Evolutionary conservation across 2,329 filamentous ascomycete genomes (phyloP), one percentile per base, ranked within the genome.

Genomic region (Cercospora sesami): DNA sequence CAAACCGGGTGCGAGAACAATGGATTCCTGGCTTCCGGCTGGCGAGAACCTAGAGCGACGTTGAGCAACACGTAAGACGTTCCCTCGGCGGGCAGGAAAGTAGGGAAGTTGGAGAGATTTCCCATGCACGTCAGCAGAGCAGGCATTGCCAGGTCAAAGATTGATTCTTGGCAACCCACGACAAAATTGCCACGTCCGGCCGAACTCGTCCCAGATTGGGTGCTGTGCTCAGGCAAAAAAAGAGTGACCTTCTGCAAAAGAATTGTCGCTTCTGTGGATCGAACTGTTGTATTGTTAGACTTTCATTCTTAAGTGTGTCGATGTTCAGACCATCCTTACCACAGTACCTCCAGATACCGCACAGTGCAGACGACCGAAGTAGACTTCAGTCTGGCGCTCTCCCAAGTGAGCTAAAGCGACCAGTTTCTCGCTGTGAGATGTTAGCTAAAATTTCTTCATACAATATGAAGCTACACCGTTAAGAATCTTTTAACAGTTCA

Each of bases 341-440:
- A 66, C 65, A 70, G 68, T 70, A 70, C 66, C 68, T 70, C 68
- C 68, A 70, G 68, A 70, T 70, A 70, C 68, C 68, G 68, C 68
- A 70, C 68, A 69, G 48, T 58, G 58, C 60, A 28, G 23, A 30
- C 28, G 64, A 70, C 68, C 51, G 21, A 65, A 70, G 68, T 70
- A 16, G 28, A 69, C 67, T 69, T 69, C 67, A 69, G 67, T 69
- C 67, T 69, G 65, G 68, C 68, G 68, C 68, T 70, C 68, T 70
- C 68, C 68, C 68, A 70, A 70, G 68, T 70, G 68, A 68, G 65
- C 68, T 70, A 70, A 69, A 64, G 68, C 68, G 67, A 68, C 67
- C n/a, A 28, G 0, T 26, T 53, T 28, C 48, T 26, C 48, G 9
- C 18, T 28, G 21, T 53, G 23, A 53, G 23, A 26, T 53, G 48